Base-by-base conservation (phyloP, 257 asterid genomes). In the Vinca minor region DNA sequence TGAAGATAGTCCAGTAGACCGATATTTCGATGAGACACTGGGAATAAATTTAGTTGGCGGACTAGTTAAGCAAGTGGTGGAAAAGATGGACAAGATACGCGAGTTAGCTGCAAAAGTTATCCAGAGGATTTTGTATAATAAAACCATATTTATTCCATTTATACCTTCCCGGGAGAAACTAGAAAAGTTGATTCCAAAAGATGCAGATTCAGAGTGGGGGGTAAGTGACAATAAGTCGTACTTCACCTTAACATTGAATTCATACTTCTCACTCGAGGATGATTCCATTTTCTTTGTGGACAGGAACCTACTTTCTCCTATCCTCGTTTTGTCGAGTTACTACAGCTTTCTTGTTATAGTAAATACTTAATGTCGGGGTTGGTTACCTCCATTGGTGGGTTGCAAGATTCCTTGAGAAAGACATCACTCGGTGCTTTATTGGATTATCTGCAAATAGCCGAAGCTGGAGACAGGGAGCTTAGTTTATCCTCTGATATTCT, bases 1-100 rank as follows among this genome's bases (percentile, higher is more conserved):
- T 28, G 60, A 56, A 41, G 70, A 66, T 59, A 68, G 68, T 73
- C 77, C 50, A 67, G 42, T 41, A 53, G 57, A 66, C 63, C 48
- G 83, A 53, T 77, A 74, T 75, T 84, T 85, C 70, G 87, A 87
- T 74, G 79, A 75, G 58, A 71, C 46, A 62, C 77, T 89, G 81
- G 96, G 96, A 44, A 79, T 70, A 62, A 69, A 61, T 48, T 74
- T 89, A 77, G 80, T 85, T 69, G 96, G 90, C 65, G 82, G 89
- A 69, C 71, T 89, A 39, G 73, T 78, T 63, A 92, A 92, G 76
- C 98, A 87, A 83, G 96, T 94, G 64, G 93, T 84, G 52, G 98
- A 92, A 81, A 92, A 89, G 86, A 89, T 92, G 97, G 95, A 92
- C 76, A 92, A 82, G 79, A 9, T 92, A 65, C 76, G 98, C 74